phyloP scores from a whole-genome alignment of 257 asterid genomes.

The Eustoma russellianum region DNA sequence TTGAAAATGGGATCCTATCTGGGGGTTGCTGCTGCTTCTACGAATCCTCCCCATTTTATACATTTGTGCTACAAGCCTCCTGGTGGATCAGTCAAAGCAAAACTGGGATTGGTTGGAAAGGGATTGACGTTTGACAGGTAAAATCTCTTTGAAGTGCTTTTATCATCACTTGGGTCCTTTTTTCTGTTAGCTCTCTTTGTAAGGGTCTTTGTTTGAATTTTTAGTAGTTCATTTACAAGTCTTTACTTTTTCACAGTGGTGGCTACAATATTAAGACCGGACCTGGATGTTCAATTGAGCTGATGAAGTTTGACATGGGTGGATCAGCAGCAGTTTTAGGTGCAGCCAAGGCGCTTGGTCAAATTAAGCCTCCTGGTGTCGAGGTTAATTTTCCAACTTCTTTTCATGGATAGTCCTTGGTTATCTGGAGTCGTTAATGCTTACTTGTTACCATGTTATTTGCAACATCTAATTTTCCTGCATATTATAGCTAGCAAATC shows the following conservation, averaged over 20 bases:
- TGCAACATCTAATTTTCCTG: background rate
- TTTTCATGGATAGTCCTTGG: too few species aligned
- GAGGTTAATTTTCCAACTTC: constrained; percentile 39
- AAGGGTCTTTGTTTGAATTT: too few species aligned
- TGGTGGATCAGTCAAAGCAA: constrained; percentile 63
- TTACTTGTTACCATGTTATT: background rate
- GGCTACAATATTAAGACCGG: constrained; percentile 99
- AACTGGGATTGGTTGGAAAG: constrained; percentile 90
- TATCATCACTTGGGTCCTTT: too few species aligned
- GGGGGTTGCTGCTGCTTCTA: constrained; percentile 92
- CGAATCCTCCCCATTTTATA: constrained; percentile 88
- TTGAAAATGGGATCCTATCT: constrained; percentile 98
- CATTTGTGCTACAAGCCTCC: constrained; percentile 87
- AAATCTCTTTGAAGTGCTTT: too few species aligned
- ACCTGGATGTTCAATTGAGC: constrained; percentile 78
- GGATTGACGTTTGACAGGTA: constrained; percentile 99
- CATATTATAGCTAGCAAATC: background rate
- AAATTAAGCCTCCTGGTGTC: constrained; percentile 93
- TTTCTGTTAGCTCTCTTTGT: too few species aligned
- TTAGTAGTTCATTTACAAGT: background rate
- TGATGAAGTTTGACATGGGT: constrained; percentile 97
- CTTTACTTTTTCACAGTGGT: constrained; percentile 43
- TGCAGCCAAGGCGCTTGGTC: constrained; percentile 95
- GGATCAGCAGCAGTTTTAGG: constrained; percentile 98
- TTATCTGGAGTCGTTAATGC: too few species aligned